Evolutionary conservation across 2,329 filamentous ascomycete species (phyloP).

Genomic region (Colletotrichum sublineola): DNA sequence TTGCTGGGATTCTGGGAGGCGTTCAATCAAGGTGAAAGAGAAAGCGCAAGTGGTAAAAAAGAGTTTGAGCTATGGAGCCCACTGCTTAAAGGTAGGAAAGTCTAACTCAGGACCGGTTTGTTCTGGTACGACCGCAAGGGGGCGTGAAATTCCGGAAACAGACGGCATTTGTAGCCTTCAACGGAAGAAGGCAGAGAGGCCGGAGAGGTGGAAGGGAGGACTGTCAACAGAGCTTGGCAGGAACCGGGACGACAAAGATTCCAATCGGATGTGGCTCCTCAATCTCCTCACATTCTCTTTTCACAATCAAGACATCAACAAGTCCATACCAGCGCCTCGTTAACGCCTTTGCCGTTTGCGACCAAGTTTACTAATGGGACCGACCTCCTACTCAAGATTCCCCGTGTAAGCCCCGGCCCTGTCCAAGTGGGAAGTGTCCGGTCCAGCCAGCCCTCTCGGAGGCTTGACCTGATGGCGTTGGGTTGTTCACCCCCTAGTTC

Average conservation of each 20-base stretch:
- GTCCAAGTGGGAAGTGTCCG: background rate
- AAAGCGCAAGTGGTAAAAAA: background rate
- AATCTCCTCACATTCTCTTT: constrained; percentile 26
- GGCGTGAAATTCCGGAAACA: constrained; percentile 25
- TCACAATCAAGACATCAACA: constrained; percentile 37
- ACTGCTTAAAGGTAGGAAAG: constrained; percentile 9
- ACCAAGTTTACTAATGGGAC: constrained; percentile 13
- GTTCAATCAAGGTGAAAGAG: constrained; percentile 18
- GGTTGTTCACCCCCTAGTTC: constrained; percentile 14
- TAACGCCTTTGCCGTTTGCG: constrained; percentile 34
- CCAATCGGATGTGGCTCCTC: constrained; percentile 2
- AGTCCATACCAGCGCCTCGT: constrained; percentile 26
- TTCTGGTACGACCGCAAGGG: constrained; percentile 34
- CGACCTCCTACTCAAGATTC: background rate
- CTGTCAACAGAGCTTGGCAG: background rate
- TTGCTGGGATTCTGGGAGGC: constrained; percentile 2
- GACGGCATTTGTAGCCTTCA: constrained; percentile 3
- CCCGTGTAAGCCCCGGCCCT: constrained; percentile 11
- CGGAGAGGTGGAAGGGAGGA: background rate
- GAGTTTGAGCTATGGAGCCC: background rate
- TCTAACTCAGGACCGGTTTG: constrained; percentile 11
- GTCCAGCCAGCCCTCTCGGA: constrained; percentile 1
- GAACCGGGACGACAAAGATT: constrained; percentile 16
- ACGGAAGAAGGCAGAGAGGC: background rate
- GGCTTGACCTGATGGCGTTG: constrained; percentile 20